Evolutionary conservation across 192 early-diverging fungal species (phyloP), one percentile per base, ranked within the genome.

Genomic region (Backusella australiensis): DNA sequence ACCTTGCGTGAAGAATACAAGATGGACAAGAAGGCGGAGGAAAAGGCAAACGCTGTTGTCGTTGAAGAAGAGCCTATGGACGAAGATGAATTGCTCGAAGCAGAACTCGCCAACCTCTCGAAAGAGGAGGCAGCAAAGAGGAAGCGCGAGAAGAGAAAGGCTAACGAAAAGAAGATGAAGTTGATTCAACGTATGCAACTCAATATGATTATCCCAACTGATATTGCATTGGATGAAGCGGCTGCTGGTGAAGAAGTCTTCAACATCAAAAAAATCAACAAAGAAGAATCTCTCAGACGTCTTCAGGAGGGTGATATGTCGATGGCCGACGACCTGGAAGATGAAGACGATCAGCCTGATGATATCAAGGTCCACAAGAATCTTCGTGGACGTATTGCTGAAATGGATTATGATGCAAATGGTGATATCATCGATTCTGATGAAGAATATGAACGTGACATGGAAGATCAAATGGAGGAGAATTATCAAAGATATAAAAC

Each of bases 171-270:
- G 83, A 87, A 89, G 34, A 89, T 88, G 71, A 89, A 90, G 74
- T 86, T 88, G 53, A 82, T 94, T 15, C 85, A 90, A 49, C 90
- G 92, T 67, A 90, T 95, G 91, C 91, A 94, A 75, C 77, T 95
- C 73, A 90, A 91, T 63, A 95, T 95, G 94, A 88, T 89, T 35
- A 88, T 91, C 23, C 90, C 92, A 9, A 85, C 83, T 1, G 94
- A 95, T 67, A 91, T 94, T 73, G 94, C 89, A 69, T 79, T 91
- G 85, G 93, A 94, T 73, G 87, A 91, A 53, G 78, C 81, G 35
- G 85, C 82, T 19, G 85, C 86, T 66, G 87, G 79, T 14, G 85
- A 89, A 23, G 78, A 83, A 14, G 75, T 95, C 42, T 95, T 95
- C 74, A 82, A 87, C 7, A 74, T 89, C 7, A 77, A 74, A 23